phyloP scores from a whole-genome alignment of 192 early-diverging fungal species.

The Polychytrium aggregatum region DNA sequence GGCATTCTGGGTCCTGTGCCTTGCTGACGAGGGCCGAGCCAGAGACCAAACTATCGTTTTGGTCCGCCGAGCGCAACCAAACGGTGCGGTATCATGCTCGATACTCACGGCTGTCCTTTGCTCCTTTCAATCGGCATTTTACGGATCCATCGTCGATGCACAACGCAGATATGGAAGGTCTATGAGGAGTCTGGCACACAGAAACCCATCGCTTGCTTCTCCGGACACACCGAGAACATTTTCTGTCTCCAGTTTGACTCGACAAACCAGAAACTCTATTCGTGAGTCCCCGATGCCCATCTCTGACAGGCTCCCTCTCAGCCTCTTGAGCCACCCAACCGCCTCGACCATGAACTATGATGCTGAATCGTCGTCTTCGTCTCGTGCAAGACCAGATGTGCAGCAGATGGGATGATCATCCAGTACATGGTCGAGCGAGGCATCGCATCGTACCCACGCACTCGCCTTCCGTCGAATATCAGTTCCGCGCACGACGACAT shows the following conservation, averaged over 20 bases:
- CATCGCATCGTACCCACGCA: not conserved
- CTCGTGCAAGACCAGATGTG: too few species aligned
- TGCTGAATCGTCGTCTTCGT: too few species aligned
- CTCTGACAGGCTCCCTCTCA: not conserved
- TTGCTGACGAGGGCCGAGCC: not conserved
- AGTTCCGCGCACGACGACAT: constrained; percentile 5
- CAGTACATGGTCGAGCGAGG: constrained; percentile 6
- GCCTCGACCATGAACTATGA: too few species aligned
- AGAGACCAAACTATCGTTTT: too few species aligned
- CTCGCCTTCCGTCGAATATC: not conserved
- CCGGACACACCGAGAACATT: constrained; percentile 6
- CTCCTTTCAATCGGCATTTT: too few species aligned
- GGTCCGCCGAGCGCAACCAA: too few species aligned
- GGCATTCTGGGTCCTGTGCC: not conserved
- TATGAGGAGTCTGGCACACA: not conserved
- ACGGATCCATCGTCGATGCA: too few species aligned
- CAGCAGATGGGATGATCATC: constrained; percentile 9
- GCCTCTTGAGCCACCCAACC: not conserved
- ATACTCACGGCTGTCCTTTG: too few species aligned
- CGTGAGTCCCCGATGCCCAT: constrained; percentile 1
- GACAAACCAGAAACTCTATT: not conserved
- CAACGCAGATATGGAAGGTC: not conserved
- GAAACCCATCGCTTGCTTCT: constrained; percentile 2
- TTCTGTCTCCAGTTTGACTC: constrained; percentile 11
- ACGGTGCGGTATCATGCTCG: too few species aligned